These are phyloP conservation scores for Lachancea cidri DNA, from an alignment of 805 yeast genomes.

Conservation along the genomic window DNA sequence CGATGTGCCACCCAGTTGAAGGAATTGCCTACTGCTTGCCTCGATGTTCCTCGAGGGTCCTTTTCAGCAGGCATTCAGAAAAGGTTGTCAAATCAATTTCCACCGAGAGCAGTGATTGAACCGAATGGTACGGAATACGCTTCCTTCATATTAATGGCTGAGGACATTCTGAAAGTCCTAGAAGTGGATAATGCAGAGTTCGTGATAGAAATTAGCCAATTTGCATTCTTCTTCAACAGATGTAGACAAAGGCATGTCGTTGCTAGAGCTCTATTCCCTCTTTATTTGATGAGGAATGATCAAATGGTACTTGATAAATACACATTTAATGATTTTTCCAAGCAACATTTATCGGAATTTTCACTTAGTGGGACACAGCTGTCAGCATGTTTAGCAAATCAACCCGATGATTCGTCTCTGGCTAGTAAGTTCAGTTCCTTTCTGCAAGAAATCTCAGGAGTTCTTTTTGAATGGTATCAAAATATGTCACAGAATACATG, in stretches of 20 bases:
- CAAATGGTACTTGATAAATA: conserved; percentile 51
- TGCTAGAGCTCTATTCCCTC: conserved; percentile 59
- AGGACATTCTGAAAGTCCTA: conserved; percentile 37
- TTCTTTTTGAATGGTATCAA: conserved; percentile 41
- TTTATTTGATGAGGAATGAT: conserved; percentile 59
- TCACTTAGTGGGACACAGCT: conserved; percentile 17
- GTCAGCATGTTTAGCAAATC: conserved; percentile 1
- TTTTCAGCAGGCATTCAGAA: conserved; percentile 46
- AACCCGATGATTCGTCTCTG: conserved; percentile 3
- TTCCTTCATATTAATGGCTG: conserved; percentile 29
- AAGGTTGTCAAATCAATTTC: conserved; percentile 44
- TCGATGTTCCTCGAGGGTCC: conserved; percentile 30
- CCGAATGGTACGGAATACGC: conserved; percentile 31
- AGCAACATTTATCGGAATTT: conserved; percentile 41
- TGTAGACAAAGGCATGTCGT: conserved; percentile 36
- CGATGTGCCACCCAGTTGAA: conserved; percentile 1
- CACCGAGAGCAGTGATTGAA: conserved; percentile 33
- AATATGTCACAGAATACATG: conserved; percentile 62
- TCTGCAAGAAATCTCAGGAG: conserved; percentile 44
- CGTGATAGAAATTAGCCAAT: conserved; percentile 29
- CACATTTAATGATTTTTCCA: conserved; percentile 34
- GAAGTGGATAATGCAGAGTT: conserved; percentile 29
- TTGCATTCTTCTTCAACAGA: conserved; percentile 33
- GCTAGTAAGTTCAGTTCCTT: conserved; percentile 11
- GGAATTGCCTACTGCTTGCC: conserved; percentile 7